Base-by-base conservation (phyloP, 2,329 filamentous ascomycete genomes). In the Penicillium brasilianum region DNA sequence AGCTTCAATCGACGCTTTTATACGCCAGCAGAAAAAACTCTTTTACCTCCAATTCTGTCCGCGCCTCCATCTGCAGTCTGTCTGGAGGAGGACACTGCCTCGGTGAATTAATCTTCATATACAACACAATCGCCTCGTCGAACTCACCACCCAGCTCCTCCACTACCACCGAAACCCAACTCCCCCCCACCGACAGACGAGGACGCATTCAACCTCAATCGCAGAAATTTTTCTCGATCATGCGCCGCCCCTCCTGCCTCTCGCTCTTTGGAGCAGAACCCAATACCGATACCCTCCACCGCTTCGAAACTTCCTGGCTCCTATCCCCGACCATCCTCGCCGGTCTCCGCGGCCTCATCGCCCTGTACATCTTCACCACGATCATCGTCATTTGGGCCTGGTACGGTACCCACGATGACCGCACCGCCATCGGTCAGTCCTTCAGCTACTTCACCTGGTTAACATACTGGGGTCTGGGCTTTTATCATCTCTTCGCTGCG, bases 381-480 rank as follows among this genome's bases (percentile, higher is more conserved):
- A 83, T 90, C 60, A 83, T 95, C 78, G 86, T 88, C 81, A 85
- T 86, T 72, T 86, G 93, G 72, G 87, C 82, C 62, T 91, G 85
- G 82, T 78, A 85, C 62, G 87, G 87, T 71, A 78, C 81, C n/a
- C 82, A 86, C 72, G 73, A 76, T 36, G 64, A 83, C 52, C 83
- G 82, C 72, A 65, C 72, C 36, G 72, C 70, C 1, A 84, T 85
- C 28, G 78, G 81, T 55, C 77, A 81, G 49, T 84, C 83, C 49
- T 95, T 96, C 80, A 91, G 88, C 69, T 96, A 87, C 82, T 96
- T 96, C 81, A 96, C 92, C 30, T 82, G 88, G 71, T 81, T 95
- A 60, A 91, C 90, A 10, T 95, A 89, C 82, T 95, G 90, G 90
- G 91, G 91, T 1, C 78, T 94, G 37, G 88, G 85, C 25, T 94